A percentile compares a stretch with the other conserved stretches of the same genome.
These are phyloP conservation scores for Ophiocordyceps australis DNA, from an alignment of 2,329 filamentous ascomycete species.

Conservation along the genomic window DNA sequence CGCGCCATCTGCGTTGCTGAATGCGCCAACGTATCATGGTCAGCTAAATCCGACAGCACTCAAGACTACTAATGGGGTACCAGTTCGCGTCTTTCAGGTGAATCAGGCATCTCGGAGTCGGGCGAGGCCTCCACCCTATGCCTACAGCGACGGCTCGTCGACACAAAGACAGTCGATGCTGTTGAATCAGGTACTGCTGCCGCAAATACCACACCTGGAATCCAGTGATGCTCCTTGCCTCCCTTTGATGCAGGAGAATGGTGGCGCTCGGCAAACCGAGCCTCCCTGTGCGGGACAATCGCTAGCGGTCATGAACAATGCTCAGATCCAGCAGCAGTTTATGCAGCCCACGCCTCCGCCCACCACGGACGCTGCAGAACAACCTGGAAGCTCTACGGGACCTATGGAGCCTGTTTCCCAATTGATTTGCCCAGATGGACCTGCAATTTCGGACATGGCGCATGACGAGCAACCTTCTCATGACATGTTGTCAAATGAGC, in stretches of 20 bases:
- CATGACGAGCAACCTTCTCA: too few relatives aligned
- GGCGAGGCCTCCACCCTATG: conserved; percentile 16
- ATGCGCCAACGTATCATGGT: too few relatives aligned
- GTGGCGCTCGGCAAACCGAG: too few relatives aligned
- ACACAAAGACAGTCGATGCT: too few relatives aligned
- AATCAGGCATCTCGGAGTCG: conserved; percentile 15
- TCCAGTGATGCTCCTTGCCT: conserved; percentile 3
- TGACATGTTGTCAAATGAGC: too few relatives aligned
- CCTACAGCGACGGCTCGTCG: conserved; percentile 14
- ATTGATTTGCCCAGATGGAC: too few relatives aligned
- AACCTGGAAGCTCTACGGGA: conserved; percentile 9
- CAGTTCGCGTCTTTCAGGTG: conserved; percentile 24
- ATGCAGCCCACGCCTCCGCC: conserved; percentile 18
- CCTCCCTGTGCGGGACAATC: too few relatives aligned
- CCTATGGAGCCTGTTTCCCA: not conserved
- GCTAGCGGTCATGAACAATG: too few relatives aligned
- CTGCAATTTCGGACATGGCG: too few relatives aligned
- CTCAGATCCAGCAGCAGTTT: conserved; percentile 7
- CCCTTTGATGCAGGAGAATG: too few relatives aligned
- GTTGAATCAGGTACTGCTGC: conserved; percentile 4
- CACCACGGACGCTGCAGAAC: conserved; percentile 18
- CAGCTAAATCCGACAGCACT: conserved; percentile 13
- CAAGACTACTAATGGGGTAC: conserved; percentile 16
- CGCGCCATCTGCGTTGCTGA: too few relatives aligned
- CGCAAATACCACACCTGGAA: conserved; percentile 1